Base-by-base conservation (phyloP, 129 eudicot species). In the Flaveria brownii region DNA sequence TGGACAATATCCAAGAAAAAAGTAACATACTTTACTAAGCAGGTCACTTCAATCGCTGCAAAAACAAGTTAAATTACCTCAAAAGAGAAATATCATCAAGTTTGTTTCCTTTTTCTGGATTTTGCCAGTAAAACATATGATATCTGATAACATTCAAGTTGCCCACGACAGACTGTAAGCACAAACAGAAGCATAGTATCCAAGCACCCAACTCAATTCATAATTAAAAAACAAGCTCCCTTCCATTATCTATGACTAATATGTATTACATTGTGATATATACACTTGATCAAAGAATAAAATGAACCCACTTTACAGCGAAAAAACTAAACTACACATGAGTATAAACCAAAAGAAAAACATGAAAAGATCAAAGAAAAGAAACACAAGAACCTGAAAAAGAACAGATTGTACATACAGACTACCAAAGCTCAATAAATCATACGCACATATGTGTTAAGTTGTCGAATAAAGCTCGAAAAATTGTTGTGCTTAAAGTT, bases 401-500 rank as follows among this genome's bases (percentile, higher is more conserved):
- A 68, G 5, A 78, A 28, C 69, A 59, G 80, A n/a, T 51, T 3
- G 18, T n/a, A 14, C 76, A 42, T 65, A 82, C 60, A 75, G 39
- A 74, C 57, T 51, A 84, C 70, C 81, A 83, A 51, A 71, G 22
- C 15, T 36, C 41, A 45, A 45, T 57, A 9, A 17, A 55, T 55
- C 28, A 77, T 88, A 93, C 97, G 87, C 96, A 93, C 98, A 85
- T 93, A 93, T 12, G 97, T 94, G 85, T 94, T 94, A 1, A 94
- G 98, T 77, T 91, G 98, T 16, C 97, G 90, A 78, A 94, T 92
- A 83, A 91, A 94, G 87, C 98, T 94, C 20, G 98, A 94, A 60
- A 88, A 86, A 76, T 94, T 94, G 82, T 86, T 85, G 85, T 88
- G 97, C 85, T 94, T 94, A 88, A 94, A 94, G 59, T 88, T 82